A percentile compares a stretch with the other conserved stretches of the same genome.
phyloP scores from a whole-genome alignment of 768 basidiomycete genomes.

The Asterophora parasitica region DNA sequence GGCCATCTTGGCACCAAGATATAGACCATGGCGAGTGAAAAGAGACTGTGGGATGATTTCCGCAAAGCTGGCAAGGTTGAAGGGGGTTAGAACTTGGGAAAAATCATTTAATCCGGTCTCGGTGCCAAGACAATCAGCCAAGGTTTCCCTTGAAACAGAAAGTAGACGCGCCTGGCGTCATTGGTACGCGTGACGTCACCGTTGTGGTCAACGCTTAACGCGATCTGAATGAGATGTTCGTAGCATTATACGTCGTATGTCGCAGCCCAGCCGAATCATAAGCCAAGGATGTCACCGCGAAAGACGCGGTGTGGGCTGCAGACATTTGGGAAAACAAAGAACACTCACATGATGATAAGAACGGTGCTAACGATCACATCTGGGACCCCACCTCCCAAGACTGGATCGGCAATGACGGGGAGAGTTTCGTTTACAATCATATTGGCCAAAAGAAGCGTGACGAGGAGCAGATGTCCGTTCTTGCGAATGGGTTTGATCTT shows the following conservation, averaged over 20 bases:
- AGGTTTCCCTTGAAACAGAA: no score
- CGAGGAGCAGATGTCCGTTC: constrained; percentile 78
- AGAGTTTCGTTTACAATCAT: constrained; percentile 92
- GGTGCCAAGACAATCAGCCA: constrained; percentile 1
- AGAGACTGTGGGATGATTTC: constrained; percentile 92
- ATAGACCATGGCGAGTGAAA: constrained; percentile 88
- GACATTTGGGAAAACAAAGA: not conserved
- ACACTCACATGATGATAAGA: constrained; percentile 80
- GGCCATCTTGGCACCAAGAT: constrained; percentile 81
- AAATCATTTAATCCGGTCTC: not conserved
- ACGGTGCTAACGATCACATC: constrained; percentile 81
- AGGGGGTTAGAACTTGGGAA: not conserved
- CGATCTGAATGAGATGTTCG: no score
- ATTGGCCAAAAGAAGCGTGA: constrained; percentile 79
- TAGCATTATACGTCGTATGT: no score
- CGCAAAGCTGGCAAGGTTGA: constrained; percentile 52
- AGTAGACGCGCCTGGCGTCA: no score
- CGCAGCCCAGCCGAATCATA: no score
- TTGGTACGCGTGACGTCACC: constrained; percentile 15
- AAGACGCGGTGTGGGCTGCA: not conserved
- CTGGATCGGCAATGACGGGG: constrained; percentile 75
- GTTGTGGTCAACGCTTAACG: no score
- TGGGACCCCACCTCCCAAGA: constrained; percentile 74
- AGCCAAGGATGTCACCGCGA: no score
- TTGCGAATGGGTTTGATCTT: constrained; percentile 84